Evolutionary conservation across 2,329 filamentous ascomycete species (phyloP).

Genomic region (Cladophialophora chaetospira): DNA sequence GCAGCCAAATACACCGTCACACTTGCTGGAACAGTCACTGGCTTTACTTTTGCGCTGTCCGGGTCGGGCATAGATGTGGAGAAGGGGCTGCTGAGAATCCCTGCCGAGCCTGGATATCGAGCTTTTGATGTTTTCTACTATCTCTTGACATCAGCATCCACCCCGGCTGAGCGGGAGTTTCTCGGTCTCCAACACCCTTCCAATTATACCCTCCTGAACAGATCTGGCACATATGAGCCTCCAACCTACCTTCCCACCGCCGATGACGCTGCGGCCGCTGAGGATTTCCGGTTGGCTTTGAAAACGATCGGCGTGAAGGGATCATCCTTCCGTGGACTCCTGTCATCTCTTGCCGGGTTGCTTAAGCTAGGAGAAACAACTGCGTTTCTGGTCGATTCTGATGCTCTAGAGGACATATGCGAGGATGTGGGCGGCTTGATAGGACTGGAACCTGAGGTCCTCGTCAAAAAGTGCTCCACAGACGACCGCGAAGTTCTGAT

Average conservation of each 20-base stretch:
- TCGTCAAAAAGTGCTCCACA: constrained; percentile 76
- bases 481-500: constrained; percentile 82
- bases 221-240: constrained; percentile 81
- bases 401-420: constrained; percentile 80
- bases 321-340: constrained; percentile 74
- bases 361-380: constrained; percentile 90
- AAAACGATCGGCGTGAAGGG: constrained; percentile 95
- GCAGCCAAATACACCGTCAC: constrained; percentile 80
- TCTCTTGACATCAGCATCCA: constrained; percentile 86
- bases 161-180: constrained; percentile 84
- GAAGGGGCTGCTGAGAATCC: constrained; percentile 77
- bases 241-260: constrained; percentile 88
- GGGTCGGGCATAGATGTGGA: constrained; percentile 84
- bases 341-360: constrained; percentile 81
- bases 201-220: constrained; percentile 75
- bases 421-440: constrained; percentile 87
- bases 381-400: constrained; percentile 80
- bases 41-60: constrained; percentile 74
- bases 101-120: constrained; percentile 76
- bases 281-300: constrained; percentile 84
- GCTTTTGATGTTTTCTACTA: constrained; percentile 99
- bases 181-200: constrained; percentile 76
- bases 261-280: constrained; percentile 87
- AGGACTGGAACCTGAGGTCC: constrained; percentile 80
- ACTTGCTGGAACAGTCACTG: constrained; percentile 75